A percentile compares a stretch with the other conserved stretches of the same genome.
Conservation (phyloP, 1,139 yeast genomes). For the Blastobotrys persicus region DNA sequence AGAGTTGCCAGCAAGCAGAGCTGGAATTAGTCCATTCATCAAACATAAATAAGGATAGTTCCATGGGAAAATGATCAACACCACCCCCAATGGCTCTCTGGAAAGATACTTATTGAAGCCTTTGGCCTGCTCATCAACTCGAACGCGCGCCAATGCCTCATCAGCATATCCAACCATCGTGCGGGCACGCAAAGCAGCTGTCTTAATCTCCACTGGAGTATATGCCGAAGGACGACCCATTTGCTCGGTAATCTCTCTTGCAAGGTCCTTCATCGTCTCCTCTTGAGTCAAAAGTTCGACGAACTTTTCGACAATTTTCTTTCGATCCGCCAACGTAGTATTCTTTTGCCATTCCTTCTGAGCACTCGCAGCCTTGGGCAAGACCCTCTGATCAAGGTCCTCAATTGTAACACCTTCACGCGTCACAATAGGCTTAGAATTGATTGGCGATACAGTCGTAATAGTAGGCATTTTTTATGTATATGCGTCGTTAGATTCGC, state of each 20-base stretch:
- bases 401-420: slow-evolving; percentile 32
- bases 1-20: slow-evolving; percentile 78
- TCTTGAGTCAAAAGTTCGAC: slow-evolving; percentile 32
- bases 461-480: slow-evolving; percentile 22
- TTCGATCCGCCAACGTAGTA: slow-evolving; percentile 31
- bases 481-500: not conserved
- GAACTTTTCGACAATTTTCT: slow-evolving; percentile 32
- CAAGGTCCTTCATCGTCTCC: slow-evolving; percentile 29
- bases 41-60: slow-evolving; percentile 80
- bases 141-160: slow-evolving; percentile 34
- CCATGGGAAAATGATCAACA: slow-evolving; percentile 87
- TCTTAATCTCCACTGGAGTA: slow-evolving; percentile 37
- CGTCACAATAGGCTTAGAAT: slow-evolving; percentile 31
- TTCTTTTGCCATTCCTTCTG: slow-evolving; percentile 33
- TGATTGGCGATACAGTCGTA: slow-evolving; percentile 37
- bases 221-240: slow-evolving; percentile 41
- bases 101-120: slow-evolving; percentile 47
- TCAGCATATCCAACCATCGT: slow-evolving; percentile 35
- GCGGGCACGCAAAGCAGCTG: slow-evolving; percentile 36
- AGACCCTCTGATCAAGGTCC: slow-evolving; percentile 26
- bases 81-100: slow-evolving; percentile 70
- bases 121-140: slow-evolving; percentile 31
- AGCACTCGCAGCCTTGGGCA: slow-evolving; percentile 32
- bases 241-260: slow-evolving; percentile 36
- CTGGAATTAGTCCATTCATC: slow-evolving; percentile 82